phyloP scores from a whole-genome alignment of 495 filamentous ascomycete genomes.

The Penicillium mononematosum region DNA sequence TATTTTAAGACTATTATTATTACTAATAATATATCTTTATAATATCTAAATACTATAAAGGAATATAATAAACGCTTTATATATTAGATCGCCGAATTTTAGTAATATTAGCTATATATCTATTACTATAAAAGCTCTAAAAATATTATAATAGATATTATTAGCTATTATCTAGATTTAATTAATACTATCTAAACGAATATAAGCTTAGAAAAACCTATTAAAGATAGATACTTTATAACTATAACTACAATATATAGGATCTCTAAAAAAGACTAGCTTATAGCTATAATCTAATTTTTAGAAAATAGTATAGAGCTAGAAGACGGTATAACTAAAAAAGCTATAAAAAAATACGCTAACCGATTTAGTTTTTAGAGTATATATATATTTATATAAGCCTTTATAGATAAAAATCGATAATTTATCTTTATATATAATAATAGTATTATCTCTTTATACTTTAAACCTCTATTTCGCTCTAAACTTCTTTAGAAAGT shows the following conservation, averaged over 20 bases:
- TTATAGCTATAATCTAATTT: not conserved
- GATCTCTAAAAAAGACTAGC: not conserved
- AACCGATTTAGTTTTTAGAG: not conserved
- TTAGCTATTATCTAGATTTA: no score
- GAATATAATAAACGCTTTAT: no score
- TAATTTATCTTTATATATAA: slow-evolving; percentile 9
- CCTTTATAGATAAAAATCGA: not conserved
- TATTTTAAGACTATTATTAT: no score
- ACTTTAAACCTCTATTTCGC: not conserved
- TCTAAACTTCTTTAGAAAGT: not conserved
- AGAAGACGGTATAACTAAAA: not conserved
- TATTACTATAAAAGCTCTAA: no score
- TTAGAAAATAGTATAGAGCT: not conserved
- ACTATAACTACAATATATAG: not conserved
- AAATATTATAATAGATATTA: no score
- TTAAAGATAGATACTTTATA: not conserved
- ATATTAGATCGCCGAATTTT: no score
- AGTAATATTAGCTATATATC: no score
- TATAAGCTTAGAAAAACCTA: not conserved
- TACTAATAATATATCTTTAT: no score
- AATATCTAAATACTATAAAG: no score
- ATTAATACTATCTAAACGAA: no score
- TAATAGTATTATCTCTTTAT: not conserved
- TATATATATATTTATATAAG: not conserved
- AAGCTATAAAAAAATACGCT: not conserved